Evolutionary conservation across 2,329 filamentous ascomycete genomes (phyloP).

Genomic region (Corynespora cassiicola): DNA sequence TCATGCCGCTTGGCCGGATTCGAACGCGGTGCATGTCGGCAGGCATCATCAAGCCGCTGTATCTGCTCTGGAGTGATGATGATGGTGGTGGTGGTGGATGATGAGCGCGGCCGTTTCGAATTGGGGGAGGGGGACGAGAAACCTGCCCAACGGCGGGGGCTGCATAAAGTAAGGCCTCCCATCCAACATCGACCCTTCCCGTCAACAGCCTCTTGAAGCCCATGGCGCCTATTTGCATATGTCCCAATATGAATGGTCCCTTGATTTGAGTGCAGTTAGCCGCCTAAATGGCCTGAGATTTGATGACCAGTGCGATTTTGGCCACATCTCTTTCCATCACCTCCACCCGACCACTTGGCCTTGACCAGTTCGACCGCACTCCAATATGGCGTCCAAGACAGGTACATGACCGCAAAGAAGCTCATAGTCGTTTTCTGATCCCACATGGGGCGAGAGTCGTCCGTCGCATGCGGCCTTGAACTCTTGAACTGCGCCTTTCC

Average conservation of each 20-base stretch:
- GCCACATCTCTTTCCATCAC: too few relatives aligned
- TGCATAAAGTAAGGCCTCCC: background rate
- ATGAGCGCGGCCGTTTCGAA: background rate
- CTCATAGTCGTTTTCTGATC: too few relatives aligned
- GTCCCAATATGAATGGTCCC: background rate
- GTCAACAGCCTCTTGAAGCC: background rate
- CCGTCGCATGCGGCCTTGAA: too few relatives aligned
- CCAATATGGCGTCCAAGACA: too few relatives aligned
- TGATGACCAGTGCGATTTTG: too few relatives aligned
- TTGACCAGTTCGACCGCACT: too few relatives aligned
- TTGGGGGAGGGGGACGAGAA: conserved; percentile 1
- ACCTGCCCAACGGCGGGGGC: conserved; percentile 9
- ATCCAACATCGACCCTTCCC: background rate
- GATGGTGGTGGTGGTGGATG: background rate
- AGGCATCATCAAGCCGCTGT: background rate
- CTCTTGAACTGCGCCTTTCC: too few relatives aligned
- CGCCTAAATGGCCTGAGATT: background rate
- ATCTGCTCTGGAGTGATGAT: background rate
- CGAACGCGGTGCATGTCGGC: background rate
- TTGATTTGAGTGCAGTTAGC: background rate
- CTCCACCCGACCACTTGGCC: too few relatives aligned
- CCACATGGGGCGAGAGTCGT: too few relatives aligned
- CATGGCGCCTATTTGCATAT: too few relatives aligned
- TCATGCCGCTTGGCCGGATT: background rate
- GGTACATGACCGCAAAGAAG: too few relatives aligned